Percentiles rank a stretch among this genome's conserved stretches.
phyloP scores from a whole-genome alignment of 2,329 filamentous ascomycete species.

The Colletotrichum costaricense region DNA sequence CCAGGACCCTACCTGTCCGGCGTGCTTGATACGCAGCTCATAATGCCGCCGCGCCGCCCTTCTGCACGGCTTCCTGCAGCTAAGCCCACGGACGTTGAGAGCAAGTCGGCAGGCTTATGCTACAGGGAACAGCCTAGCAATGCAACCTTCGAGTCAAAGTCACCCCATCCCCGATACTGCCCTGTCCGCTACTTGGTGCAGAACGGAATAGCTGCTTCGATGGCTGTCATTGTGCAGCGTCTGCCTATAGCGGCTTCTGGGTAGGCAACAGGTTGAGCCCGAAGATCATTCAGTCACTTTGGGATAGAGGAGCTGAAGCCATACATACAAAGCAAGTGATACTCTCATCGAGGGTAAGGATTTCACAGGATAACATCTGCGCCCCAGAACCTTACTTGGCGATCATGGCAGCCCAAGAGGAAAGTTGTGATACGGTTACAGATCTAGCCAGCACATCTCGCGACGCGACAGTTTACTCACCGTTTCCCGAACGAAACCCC shows the following conservation, averaged over 20 bases:
- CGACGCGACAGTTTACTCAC: not conserved
- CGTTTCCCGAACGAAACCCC: not conserved
- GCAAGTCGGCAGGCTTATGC: constrained; percentile 3
- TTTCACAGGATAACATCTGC: constrained; percentile 1
- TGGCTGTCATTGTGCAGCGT: not conserved
- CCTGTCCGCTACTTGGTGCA: not conserved
- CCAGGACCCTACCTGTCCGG: constrained; percentile 4
- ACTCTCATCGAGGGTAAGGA: not conserved
- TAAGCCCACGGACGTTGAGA: constrained; percentile 8
- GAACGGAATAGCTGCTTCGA: not conserved
- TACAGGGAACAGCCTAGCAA: constrained; percentile 17
- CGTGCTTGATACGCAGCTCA: constrained; percentile 13
- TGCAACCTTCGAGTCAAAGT: constrained; percentile 25
- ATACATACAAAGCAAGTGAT: not conserved
- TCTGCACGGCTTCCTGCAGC: constrained; percentile 20
- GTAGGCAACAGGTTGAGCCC: not conserved
- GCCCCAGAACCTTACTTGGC: constrained; percentile 25
- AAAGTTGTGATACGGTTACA: not conserved
- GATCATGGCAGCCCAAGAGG: constrained; percentile 3
- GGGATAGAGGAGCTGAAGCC: not conserved
- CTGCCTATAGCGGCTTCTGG: not conserved
- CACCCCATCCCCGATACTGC: constrained; percentile 14
- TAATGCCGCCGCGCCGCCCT: not conserved
- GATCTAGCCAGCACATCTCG: not conserved
- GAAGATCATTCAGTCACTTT: not conserved